Evolutionary conservation across 139 green algal species (phyloP).

Genomic region (Microglena sp.): DNA sequence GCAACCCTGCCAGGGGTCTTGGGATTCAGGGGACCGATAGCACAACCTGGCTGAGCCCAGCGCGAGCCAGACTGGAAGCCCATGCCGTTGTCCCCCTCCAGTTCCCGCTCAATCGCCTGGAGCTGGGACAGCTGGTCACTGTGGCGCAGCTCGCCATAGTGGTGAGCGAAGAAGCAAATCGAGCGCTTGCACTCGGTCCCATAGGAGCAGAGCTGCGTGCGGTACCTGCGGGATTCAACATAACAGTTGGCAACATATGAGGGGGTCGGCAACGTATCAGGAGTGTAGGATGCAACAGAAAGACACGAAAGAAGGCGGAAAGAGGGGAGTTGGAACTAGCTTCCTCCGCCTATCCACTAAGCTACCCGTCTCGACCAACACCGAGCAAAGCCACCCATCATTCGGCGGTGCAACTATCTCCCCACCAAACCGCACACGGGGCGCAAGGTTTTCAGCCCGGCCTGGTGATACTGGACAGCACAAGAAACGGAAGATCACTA

Average conservation of each 20-base stretch:
- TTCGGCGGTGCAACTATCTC: too few relatives aligned
- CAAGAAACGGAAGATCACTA: not conserved
- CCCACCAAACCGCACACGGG: too few relatives aligned
- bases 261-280: not conserved
- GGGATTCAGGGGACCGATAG: not conserved
- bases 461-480: not conserved
- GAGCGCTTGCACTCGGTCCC: constrained; percentile 42
- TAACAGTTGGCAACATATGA: not conserved
- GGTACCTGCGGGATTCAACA: constrained; percentile 26
- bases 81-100: not conserved
- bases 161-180: constrained; percentile 74
- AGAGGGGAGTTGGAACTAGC: not conserved
- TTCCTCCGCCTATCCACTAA: not conserved
- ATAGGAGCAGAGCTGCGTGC: constrained; percentile 64
- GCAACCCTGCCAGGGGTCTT: not conserved
- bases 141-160: constrained; percentile 35
- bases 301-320: not conserved
- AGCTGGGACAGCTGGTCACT: constrained; percentile 10
- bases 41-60: not conserved
- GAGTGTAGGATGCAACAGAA: not conserved
- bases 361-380: not conserved
- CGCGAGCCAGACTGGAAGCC: constrained; percentile 1
- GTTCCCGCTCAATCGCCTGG: constrained; percentile 3
- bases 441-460: not conserved
- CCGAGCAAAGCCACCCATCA: too few relatives aligned